phyloP scores from a whole-genome alignment of 2,329 filamentous ascomycete genomes.

The Diplodia intermedia region DNA sequence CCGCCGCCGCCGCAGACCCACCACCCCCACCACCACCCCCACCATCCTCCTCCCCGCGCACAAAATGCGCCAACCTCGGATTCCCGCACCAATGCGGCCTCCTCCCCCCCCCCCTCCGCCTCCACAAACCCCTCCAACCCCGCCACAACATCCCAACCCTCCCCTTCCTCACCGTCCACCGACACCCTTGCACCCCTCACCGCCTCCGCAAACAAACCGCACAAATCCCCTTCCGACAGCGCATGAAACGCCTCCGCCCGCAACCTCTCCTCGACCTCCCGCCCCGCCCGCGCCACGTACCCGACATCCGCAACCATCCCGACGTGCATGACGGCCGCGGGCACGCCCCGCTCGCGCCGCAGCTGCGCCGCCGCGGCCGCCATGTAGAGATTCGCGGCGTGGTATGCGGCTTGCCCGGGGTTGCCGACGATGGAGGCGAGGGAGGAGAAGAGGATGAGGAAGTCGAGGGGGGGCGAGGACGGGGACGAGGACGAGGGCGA shows the following conservation, averaged over 20 bases:
- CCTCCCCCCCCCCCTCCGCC: too few species aligned
- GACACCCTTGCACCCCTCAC: constrained; percentile 44
- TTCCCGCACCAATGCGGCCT: constrained; percentile 10
- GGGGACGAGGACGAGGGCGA: too few species aligned
- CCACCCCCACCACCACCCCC: neutral
- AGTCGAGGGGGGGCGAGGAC: constrained; percentile 5
- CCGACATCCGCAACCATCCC: constrained; percentile 53
- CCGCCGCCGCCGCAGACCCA: neutral
- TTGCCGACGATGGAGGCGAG: constrained; percentile 34
- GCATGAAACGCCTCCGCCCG: neutral
- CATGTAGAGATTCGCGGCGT: constrained; percentile 49
- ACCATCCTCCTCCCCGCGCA: neutral
- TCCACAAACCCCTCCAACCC: constrained; percentile 7
- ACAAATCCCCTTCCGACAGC: constrained; percentile 59
- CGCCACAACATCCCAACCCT: neutral
- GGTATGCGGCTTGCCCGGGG: constrained; percentile 38
- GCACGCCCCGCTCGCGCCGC: constrained; percentile 48
- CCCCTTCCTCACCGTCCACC: constrained; percentile 35
- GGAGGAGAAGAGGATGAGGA: constrained; percentile 40
- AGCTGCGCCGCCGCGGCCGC: constrained; percentile 44
- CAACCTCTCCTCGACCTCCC: constrained; percentile 17
- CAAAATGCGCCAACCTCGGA: constrained; percentile 19
- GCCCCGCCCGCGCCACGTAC: constrained; percentile 41
- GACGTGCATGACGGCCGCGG: constrained; percentile 51
- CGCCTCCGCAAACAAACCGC: constrained; percentile 61